Evolutionary conservation across 2,329 filamentous ascomycete species (phyloP).

Genomic region (Simplicillium aogashimaense): DNA sequence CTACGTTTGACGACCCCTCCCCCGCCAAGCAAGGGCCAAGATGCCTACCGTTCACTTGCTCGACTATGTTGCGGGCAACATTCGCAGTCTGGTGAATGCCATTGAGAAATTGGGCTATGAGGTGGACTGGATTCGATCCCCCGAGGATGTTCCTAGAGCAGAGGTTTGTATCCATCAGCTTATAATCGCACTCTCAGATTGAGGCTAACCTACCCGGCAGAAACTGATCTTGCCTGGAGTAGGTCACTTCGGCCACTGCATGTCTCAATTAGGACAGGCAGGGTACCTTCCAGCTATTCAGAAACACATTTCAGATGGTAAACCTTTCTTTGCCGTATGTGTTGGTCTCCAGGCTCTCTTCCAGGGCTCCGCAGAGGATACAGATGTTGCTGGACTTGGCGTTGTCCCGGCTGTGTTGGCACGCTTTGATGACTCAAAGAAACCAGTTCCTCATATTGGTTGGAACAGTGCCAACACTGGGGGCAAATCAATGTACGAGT

Average conservation of each 20-base stretch:
- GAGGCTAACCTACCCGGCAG: constrained; percentile 34
- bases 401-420: constrained; percentile 61
- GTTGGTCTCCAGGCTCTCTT: constrained; percentile 91
- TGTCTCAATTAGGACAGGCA: constrained; percentile 71
- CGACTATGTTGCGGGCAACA: constrained; percentile 92
- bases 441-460: constrained; percentile 96
- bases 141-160: constrained; percentile 73
- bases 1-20: constrained; percentile 1
- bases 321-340: constrained; percentile 97
- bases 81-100: constrained; percentile 91
- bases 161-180: constrained; percentile 49
- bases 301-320: constrained; percentile 77
- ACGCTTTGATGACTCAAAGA: constrained; percentile 66
- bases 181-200: not conserved
- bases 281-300: constrained; percentile 77
- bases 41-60: constrained; percentile 73
- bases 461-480: constrained; percentile 83
- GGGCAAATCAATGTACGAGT: constrained; percentile 56
- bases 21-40: constrained; percentile 14
- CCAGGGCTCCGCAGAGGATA: constrained; percentile 71
- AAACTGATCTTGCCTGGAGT: constrained; percentile 94
- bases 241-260: constrained; percentile 94
- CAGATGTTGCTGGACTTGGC: constrained; percentile 61
- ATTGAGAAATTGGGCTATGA: constrained; percentile 92
- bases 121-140: constrained; percentile 83